A percentile compares a stretch with the other conserved stretches of the same genome.
Conservation (phyloP, 176 grass and related monocot genomes). For the Puccinellia tenuiflora region DNA sequence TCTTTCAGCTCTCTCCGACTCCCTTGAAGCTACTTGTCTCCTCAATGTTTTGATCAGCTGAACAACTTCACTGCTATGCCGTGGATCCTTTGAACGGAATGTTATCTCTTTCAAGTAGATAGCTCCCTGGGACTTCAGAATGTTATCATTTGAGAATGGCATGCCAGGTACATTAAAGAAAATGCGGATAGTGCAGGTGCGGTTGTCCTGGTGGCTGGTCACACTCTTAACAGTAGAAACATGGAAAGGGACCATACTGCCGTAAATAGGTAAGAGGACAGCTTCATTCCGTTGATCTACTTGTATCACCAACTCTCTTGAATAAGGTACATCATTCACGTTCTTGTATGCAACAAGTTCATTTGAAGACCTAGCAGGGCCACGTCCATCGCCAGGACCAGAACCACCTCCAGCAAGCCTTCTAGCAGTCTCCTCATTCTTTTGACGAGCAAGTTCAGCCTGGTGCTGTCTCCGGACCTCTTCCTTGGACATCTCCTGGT, state of each 20-base stretch:
- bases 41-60: conserved; percentile 46
- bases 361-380: conserved; percentile 26
- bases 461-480: conserved; percentile 54
- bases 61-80: conserved; percentile 57
- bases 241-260: conserved; percentile 67
- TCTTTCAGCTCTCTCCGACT: conserved; percentile 67
- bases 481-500: conserved; percentile 43
- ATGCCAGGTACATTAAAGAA: conserved; percentile 61
- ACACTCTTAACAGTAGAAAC: conserved; percentile 66
- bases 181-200: conserved; percentile 45
- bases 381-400: conserved; percentile 28
- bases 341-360: conserved; percentile 64
- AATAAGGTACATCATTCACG: conserved; percentile 46
- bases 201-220: conserved; percentile 50
- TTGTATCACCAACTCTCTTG: conserved; percentile 49
- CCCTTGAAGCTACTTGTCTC: conserved; percentile 34
- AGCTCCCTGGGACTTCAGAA: conserved; percentile 40
- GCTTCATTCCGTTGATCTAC: conserved; percentile 59
- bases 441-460: conserved; percentile 47
- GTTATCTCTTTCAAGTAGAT: conserved; percentile 67
- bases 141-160: conserved; percentile 20
- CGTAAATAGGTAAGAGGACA: conserved; percentile 63
- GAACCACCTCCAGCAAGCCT: conserved; percentile 37
- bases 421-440: conserved; percentile 47
- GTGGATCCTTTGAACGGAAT: conserved; percentile 57